Percentiles rank a stretch among this genome's conserved stretches.
Evolutionary conservation across 805 yeast genomes (phyloP).

Genomic region (Zygosaccharomyces bisporus): DNA sequence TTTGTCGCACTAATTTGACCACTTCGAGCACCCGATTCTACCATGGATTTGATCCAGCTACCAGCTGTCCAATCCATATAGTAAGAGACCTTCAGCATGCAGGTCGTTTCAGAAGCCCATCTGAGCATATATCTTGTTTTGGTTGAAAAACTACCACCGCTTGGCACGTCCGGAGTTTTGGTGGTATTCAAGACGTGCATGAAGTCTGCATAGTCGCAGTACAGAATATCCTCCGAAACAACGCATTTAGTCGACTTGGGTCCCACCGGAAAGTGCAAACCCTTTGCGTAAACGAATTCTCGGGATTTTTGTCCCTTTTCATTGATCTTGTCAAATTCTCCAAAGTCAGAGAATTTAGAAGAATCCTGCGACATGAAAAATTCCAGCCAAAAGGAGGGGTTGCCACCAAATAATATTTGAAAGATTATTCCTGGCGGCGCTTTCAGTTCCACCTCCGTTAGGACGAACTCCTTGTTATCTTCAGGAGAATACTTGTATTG

Average conservation of each 20-base stretch:
- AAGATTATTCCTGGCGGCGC: slow-evolving; percentile 79
- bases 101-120: slow-evolving; percentile 67
- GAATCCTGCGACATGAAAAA: slow-evolving; percentile 42
- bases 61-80: slow-evolving; percentile 85
- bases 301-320: slow-evolving; percentile 46
- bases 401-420: slow-evolving; percentile 65
- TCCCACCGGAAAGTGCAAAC: slow-evolving; percentile 77
- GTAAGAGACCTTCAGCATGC: slow-evolving; percentile 62
- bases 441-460: slow-evolving; percentile 49
- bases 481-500: slow-evolving; percentile 43
- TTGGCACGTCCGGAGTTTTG: slow-evolving; percentile 90
- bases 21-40: slow-evolving; percentile 75
- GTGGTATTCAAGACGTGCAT: slow-evolving; percentile 62
- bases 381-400: slow-evolving; percentile 39
- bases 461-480: slow-evolving; percentile 46
- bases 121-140: slow-evolving; percentile 65
- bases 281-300: slow-evolving; percentile 64
- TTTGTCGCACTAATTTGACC: slow-evolving; percentile 72
- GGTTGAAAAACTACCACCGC: slow-evolving; percentile 77
- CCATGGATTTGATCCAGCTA: slow-evolving; percentile 87
- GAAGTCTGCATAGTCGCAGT: slow-evolving; percentile 45
- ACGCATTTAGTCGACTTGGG: slow-evolving; percentile 84
- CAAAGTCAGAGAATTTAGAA: slow-evolving; percentile 36
- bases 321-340: slow-evolving; percentile 32
- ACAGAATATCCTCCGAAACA: slow-evolving; percentile 57